phyloP scores from a whole-genome alignment of 345 rosid genomes.

The Eutrema heterophyllum region DNA sequence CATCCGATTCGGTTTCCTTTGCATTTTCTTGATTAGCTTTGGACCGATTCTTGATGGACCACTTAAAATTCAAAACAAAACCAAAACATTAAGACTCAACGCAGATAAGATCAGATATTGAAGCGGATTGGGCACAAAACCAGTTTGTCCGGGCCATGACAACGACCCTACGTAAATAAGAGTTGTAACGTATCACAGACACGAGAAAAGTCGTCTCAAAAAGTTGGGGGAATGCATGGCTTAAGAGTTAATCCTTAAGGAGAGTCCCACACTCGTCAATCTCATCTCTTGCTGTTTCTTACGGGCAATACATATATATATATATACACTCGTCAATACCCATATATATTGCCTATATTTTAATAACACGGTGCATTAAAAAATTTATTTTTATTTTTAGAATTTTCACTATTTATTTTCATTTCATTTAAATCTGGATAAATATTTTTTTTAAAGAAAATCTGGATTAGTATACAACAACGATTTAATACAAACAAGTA shows the following conservation, averaged over 20 bases:
- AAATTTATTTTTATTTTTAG: not conserved
- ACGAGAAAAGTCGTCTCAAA: not conserved
- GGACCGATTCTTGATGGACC: not conserved
- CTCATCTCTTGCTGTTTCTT: slow-evolving; percentile 21
- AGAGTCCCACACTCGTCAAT: slow-evolving; percentile 28
- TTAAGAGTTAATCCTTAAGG: not conserved
- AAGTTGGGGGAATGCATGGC: slow-evolving; percentile 10
- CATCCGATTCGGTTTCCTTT: not conserved
- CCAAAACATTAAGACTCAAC: not conserved
- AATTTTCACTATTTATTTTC: not conserved
- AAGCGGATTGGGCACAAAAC: not conserved
- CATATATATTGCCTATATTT: not conserved
- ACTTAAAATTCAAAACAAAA: not conserved
- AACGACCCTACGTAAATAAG: slow-evolving; percentile 9
- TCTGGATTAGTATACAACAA: no score
- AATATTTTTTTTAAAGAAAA: no score
- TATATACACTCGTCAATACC: not conserved
- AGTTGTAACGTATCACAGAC: not conserved
- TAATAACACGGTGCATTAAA: not conserved
- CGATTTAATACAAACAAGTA: not conserved
- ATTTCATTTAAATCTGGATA: no score
- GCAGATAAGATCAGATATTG: not conserved
- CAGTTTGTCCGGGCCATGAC: not conserved
- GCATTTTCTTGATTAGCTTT: not conserved
- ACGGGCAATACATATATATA: not conserved